Evolutionary conservation across 2,329 filamentous ascomycete genomes (phyloP).

Genomic region (Xylariaceae sp.): DNA sequence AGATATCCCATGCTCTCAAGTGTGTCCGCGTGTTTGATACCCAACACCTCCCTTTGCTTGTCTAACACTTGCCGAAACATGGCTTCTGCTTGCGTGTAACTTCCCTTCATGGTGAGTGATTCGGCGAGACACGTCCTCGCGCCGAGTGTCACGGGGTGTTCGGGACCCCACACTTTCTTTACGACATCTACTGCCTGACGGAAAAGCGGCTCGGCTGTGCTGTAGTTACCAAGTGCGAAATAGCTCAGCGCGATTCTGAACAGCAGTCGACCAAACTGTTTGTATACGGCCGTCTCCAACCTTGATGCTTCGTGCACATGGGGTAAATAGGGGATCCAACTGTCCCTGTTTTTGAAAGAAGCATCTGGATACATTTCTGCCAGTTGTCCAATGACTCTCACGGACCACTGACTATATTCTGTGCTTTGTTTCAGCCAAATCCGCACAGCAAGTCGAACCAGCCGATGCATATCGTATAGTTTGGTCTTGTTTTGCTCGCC

Average conservation of each 20-base stretch:
- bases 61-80: too few relatives aligned
- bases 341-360: neutral
- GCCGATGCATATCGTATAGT: slow-evolving; percentile 12
- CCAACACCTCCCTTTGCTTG: too few relatives aligned
- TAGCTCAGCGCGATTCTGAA: neutral
- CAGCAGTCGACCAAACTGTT: neutral
- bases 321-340: slow-evolving; percentile 1
- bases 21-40: neutral
- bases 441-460: slow-evolving; percentile 8
- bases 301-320: neutral
- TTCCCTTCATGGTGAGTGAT: too few relatives aligned
- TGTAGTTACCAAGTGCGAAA: neutral
- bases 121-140: neutral
- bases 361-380: neutral
- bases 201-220: neutral
- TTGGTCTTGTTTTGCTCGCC: neutral
- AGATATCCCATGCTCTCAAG: neutral
- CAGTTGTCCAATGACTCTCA: neutral
- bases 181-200: neutral
- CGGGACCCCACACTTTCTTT: neutral
- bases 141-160: neutral
- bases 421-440: slow-evolving; percentile 3
- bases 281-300: neutral
- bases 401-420: neutral
- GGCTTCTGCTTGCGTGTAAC: too few relatives aligned